Conservation (phyloP, 2,329 filamentous ascomycete species). For the Neophaeococcomyces aloes region DNA sequence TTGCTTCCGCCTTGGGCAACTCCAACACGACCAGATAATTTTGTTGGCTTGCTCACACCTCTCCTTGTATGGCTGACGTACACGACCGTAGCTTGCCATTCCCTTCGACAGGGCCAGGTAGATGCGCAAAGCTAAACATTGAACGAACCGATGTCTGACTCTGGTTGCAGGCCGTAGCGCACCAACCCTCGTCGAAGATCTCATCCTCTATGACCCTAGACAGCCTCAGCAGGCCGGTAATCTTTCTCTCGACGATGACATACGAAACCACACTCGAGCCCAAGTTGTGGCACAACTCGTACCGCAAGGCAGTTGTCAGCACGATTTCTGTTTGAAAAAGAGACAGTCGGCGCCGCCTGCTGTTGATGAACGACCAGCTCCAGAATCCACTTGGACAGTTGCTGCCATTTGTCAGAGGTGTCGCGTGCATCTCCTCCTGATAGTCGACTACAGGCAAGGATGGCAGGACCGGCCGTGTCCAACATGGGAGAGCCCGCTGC, state of each 20-base stretch:
- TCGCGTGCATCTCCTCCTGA: conserved; percentile 51
- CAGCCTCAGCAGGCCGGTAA: conserved; percentile 32
- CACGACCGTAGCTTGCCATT: conserved; percentile 19
- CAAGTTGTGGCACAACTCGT: conserved; percentile 23
- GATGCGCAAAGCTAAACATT: neutral
- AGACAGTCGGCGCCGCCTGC: conserved; percentile 43
- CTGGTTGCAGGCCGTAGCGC: conserved; percentile 23
- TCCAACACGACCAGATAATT: conserved; percentile 1
- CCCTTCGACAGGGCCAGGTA: conserved; percentile 19
- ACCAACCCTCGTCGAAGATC: conserved; percentile 42
- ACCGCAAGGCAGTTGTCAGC: conserved; percentile 41
- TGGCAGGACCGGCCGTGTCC: conserved; percentile 35
- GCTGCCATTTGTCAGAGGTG: conserved; percentile 53
- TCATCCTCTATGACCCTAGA: conserved; percentile 42
- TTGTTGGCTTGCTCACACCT: neutral
- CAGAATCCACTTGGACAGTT: conserved; percentile 44
- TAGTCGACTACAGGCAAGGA: conserved; percentile 41
- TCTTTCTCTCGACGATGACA: conserved; percentile 49
- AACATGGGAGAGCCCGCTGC: conserved; percentile 43
- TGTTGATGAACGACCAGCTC: conserved; percentile 28
- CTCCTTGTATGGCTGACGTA: conserved; percentile 20
- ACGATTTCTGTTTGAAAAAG: conserved; percentile 48
- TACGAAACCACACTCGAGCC: conserved; percentile 39
- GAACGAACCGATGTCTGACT: conserved; percentile 1
- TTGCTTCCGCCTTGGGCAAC: too few relatives aligned